Evolutionary conservation across 352 stramenopile genomes (phyloP).

Genomic region (Phytopythium aichiense): DNA sequence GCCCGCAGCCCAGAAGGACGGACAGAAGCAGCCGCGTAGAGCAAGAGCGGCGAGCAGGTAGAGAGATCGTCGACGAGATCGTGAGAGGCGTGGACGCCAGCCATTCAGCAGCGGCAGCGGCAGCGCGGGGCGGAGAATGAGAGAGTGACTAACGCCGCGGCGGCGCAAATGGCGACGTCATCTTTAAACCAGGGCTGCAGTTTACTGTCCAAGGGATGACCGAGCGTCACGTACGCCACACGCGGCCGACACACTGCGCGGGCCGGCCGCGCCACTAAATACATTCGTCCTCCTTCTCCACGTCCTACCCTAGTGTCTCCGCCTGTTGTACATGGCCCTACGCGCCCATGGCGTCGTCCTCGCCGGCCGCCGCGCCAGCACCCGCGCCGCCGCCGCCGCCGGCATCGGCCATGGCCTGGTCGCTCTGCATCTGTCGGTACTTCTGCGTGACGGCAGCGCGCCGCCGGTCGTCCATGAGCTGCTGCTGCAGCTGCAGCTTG

Average conservation of each 20-base stretch:
- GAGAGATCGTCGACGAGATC: neutral
- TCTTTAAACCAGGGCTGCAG: neutral
- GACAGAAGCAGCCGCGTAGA: neutral
- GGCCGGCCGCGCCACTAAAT: conserved; percentile 5
- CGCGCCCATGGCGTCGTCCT: conserved; percentile 33
- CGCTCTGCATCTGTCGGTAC: conserved; percentile 80
- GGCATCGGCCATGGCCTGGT: conserved; percentile 9
- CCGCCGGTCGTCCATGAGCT: conserved; percentile 97
- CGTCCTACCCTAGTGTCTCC: neutral
- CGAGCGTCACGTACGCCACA: conserved; percentile 1
- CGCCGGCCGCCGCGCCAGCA: conserved; percentile 4
- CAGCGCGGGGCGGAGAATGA: neutral
- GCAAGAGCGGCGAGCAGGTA: neutral
- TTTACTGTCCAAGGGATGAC: neutral
- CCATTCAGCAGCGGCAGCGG: neutral
- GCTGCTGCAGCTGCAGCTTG: conserved; percentile 95
- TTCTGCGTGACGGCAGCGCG: conserved; percentile 85
- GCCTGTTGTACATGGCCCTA: conserved; percentile 4
- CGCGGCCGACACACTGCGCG: neutral
- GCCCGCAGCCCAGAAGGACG: too few relatives aligned
- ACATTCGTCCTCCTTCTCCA: conserved; percentile 5
- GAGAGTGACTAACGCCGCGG: neutral
- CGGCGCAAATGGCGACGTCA: neutral
- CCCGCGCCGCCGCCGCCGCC: neutral
- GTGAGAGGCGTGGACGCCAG: neutral